Percentiles rank a stretch among this genome's conserved stretches.
Evolutionary conservation across 768 basidiomycete genomes (phyloP).

Genomic region (Leccinum subgranulosum): DNA sequence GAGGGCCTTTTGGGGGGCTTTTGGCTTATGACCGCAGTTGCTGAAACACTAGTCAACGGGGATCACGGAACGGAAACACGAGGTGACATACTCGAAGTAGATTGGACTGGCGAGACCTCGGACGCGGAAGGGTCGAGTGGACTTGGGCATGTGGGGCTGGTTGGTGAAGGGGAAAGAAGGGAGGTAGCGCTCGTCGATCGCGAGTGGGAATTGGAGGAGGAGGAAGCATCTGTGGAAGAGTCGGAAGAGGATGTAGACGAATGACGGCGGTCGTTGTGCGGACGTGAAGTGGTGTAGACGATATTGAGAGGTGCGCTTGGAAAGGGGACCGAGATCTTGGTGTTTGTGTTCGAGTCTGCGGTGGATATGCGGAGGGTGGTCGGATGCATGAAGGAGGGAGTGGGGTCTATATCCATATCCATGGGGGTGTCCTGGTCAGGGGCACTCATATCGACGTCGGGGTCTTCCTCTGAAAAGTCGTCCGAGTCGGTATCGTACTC

Average conservation of each 20-base stretch:
- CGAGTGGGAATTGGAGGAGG: slow-evolving; percentile 21
- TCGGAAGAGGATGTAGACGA: slow-evolving; percentile 27
- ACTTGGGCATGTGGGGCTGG: slow-evolving; percentile 10
- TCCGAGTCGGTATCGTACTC: slow-evolving; percentile 32
- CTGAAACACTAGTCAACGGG: slow-evolving; percentile 9
- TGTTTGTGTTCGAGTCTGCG: slow-evolving; percentile 10
- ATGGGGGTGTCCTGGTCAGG: slow-evolving; percentile 28
- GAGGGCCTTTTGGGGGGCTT: slow-evolving; percentile 24
- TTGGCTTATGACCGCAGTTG: slow-evolving; percentile 2
- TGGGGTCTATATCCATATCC: slow-evolving; percentile 30
- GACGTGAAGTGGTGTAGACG: not conserved
- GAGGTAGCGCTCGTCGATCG: slow-evolving; percentile 28
- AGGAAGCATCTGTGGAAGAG: slow-evolving; percentile 24
- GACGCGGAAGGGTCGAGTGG: not conserved
- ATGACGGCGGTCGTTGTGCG: slow-evolving; percentile 28
- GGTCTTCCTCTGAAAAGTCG: slow-evolving; percentile 24
- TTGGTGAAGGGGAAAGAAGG: slow-evolving; percentile 29
- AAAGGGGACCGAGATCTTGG: slow-evolving; percentile 4
- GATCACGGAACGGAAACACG: not conserved
- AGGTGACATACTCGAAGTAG: slow-evolving; percentile 1
- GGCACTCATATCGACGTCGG: slow-evolving; percentile 28
- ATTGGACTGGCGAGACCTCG: slow-evolving; percentile 2
- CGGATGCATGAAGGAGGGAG: slow-evolving; percentile 37
- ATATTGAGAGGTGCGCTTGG: slow-evolving; percentile 16
- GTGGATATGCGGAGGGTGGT: slow-evolving; percentile 33